These are phyloP conservation scores for Coffea eugenioides DNA, from an alignment of 257 asterid species.

Conservation along the genomic window DNA sequence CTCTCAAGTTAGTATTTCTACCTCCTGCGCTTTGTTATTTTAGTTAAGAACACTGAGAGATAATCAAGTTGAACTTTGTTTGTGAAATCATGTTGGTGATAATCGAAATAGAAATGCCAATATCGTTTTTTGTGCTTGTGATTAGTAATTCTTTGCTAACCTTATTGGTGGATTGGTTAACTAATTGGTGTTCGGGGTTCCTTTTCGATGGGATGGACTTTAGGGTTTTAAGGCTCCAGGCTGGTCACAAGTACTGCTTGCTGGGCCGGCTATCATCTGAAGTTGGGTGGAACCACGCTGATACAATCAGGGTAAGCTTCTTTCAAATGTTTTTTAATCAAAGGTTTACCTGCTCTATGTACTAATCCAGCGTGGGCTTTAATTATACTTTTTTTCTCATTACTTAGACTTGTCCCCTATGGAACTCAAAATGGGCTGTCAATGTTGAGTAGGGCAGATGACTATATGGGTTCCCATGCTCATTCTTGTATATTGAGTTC, in stretches of 20 bases:
- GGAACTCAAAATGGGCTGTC: not conserved
- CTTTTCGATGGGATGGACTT: not conserved
- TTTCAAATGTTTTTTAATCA: not conserved
- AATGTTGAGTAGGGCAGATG: not conserved
- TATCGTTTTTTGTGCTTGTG: not conserved
- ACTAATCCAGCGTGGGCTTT: not conserved
- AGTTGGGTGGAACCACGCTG: constrained; percentile 83
- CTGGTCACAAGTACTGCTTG: constrained; percentile 80
- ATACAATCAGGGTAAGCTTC: constrained; percentile 59
- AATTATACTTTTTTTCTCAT: not conserved
- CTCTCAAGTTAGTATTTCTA: constrained; percentile 56
- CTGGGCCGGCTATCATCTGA: constrained; percentile 78
- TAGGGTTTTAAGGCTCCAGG: constrained; percentile 88
- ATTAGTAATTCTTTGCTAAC: not conserved
- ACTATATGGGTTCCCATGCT: not conserved
- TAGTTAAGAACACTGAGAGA: too few relatives aligned
- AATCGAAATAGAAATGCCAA: not conserved
- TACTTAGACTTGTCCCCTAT: not conserved
- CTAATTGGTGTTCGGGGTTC: constrained; percentile 25
- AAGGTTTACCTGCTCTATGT: not conserved
- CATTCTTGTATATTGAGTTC: not conserved
- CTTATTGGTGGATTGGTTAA: not conserved
- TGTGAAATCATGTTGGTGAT: not conserved
- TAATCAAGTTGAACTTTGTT: not conserved
- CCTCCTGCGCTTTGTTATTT: not conserved